Evolutionary conservation across 768 basidiomycete genomes (phyloP), one percentile per base, ranked within the genome.

Genomic region (Mycena indigotica): DNA sequence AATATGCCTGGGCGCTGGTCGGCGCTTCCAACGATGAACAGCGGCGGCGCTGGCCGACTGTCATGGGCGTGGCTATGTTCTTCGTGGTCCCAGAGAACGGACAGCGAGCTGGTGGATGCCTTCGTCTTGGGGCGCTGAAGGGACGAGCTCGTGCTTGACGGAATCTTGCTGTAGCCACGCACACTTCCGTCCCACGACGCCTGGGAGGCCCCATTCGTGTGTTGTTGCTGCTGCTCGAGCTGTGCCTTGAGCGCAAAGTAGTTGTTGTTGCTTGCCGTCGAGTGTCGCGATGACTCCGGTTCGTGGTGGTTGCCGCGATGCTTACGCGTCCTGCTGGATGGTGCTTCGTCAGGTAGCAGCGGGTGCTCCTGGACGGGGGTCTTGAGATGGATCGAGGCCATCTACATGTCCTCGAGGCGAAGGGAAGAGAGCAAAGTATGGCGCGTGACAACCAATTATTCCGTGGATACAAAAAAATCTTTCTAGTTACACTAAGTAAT

Each of bases 351-450:
- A 6, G 77, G 77, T 3, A 82, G 84, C 23, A 93, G 81, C 32
- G 91, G 91, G 66, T 93, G 91, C 0, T 83, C 83, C 58, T 91
- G 76, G 21, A 87, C 86, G 23, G 85, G 84, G 5, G 82, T 87
- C 68, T 78, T 79, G 40, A 65, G 58, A 28, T 80, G 77, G 25
- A 68, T 69, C 52, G 78, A 75, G 49, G 77, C 57, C 62, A 64
- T 63, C 53, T 58, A 62, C 61, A 62, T 62, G 26, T 35, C 32
- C 32, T 35, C 32, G 32, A 35, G 32, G 32, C 32, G 32, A 8
- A 35, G 17, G 10, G 32, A 17, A 35, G 17, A 17, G 8, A 35
- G 17, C 10, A 35, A 17, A 35, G 32, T 35, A 8, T 8, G 8
- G 32, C 10, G 32, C 17, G 32, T 35, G 32, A 35, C 32, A 35